A percentile compares a stretch with the other conserved stretches of the same genome.
These are phyloP conservation scores for Venturia effusa DNA, from an alignment of 2,329 filamentous ascomycete species.

Conservation along the genomic window DNA sequence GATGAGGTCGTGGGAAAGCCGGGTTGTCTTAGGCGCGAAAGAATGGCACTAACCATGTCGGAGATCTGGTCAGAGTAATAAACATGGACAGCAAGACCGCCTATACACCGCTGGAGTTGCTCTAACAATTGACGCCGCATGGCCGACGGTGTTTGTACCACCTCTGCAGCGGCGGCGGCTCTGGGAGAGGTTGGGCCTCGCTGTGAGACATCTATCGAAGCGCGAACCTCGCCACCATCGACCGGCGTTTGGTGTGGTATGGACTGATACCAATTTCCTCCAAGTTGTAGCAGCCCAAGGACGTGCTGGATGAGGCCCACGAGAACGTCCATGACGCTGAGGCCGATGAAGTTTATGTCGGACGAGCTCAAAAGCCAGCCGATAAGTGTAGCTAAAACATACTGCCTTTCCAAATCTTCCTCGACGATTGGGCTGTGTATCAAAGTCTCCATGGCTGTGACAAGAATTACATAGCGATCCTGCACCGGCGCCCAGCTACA, in stretches of 20 bases:
- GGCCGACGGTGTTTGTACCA: conserved; percentile 38
- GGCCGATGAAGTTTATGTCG: conserved; percentile 82
- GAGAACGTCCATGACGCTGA: conserved; percentile 93
- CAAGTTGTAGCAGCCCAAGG: conserved; percentile 61
- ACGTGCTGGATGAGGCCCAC: conserved; percentile 77
- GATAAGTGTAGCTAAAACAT: conserved; percentile 67
- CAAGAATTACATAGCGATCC: conserved; percentile 81
- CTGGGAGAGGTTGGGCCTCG: conserved; percentile 10
- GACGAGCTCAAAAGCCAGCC: conserved; percentile 68
- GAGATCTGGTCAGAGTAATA: conserved; percentile 96
- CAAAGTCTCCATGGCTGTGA: conserved; percentile 69
- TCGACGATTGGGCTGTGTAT: conserved; percentile 57
- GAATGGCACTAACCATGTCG: conserved; percentile 80
- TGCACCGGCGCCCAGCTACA: conserved; percentile 88
- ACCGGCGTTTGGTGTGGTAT: conserved; percentile 15
- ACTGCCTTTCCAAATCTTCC: conserved; percentile 60
- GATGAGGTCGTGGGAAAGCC: conserved; percentile 31
- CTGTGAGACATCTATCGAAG: conserved; percentile 13
- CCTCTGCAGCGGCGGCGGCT: conserved; percentile 26
- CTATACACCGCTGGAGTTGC: conserved; percentile 71
- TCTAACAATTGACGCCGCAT: conserved; percentile 53
- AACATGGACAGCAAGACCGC: conserved; percentile 84
- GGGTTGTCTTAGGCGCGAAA: conserved; percentile 65
- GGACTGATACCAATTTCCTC: conserved; percentile 26
- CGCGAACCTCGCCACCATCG: conserved; percentile 17